phyloP scores from a whole-genome alignment of 2,329 filamentous ascomycete genomes.

The Talaromyces funiculosus region DNA sequence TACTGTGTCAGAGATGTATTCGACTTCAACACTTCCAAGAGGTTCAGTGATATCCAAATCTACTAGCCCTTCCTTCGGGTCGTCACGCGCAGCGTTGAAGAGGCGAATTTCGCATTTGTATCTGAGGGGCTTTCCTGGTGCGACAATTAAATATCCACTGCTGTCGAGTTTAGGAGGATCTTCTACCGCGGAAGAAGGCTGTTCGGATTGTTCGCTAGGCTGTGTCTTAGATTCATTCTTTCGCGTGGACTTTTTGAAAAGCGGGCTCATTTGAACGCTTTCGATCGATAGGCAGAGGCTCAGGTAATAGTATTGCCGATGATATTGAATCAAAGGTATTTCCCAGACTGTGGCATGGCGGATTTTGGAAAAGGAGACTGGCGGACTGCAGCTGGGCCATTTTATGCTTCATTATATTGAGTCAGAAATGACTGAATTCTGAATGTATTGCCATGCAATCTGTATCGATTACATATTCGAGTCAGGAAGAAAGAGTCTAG shows the following conservation, averaged over 20 bases:
- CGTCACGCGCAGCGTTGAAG: no score
- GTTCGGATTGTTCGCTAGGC: not conserved
- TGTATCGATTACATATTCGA: not conserved
- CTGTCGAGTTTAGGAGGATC: not conserved
- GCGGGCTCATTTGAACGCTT: not conserved
- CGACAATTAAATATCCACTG: not conserved
- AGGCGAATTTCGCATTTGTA: not conserved
- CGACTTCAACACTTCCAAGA: not conserved
- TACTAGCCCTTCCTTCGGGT: not conserved
- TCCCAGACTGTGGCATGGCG: not conserved
- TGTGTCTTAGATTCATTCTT: not conserved
- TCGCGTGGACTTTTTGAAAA: not conserved
- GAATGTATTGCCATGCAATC: not conserved
- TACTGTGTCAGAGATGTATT: not conserved
- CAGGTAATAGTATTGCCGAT: not conserved
- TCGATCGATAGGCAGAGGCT: not conserved
- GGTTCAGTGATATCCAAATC: not conserved
- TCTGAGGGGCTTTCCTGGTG: not conserved
- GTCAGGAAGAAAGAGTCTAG: not conserved
- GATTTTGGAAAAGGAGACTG: not conserved
- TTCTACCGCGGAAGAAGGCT: not conserved
- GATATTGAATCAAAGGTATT: no score
- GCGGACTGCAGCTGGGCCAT: not conserved
- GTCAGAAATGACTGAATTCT: not conserved
- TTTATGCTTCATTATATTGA: not conserved